Conservation (phyloP, 768 basidiomycete genomes). For the Trametes sanguinea region DNA sequence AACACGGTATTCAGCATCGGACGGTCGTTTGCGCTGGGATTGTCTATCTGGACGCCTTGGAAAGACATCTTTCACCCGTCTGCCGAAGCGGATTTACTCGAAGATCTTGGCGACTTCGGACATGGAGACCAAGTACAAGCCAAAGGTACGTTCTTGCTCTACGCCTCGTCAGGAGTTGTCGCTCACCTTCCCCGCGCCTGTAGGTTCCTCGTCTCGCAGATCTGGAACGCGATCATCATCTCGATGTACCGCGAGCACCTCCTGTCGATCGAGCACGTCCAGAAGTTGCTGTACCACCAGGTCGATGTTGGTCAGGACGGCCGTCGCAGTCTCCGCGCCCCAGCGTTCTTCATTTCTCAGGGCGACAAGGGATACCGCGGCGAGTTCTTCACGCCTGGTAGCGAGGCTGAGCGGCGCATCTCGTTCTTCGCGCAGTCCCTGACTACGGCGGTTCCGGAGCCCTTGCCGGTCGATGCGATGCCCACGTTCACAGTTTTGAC, state of each 20-base stretch:
- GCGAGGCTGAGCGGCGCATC: constrained; percentile 95
- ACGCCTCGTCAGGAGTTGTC: background rate
- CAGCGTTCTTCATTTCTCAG: constrained; percentile 98
- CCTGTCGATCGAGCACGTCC: constrained; percentile 98
- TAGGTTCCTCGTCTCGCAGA: constrained; percentile 96
- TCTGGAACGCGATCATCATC: constrained; percentile 99
- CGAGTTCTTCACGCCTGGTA: constrained; percentile 92
- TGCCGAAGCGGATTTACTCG: constrained; percentile 96
- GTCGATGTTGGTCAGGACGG: constrained; percentile 83
- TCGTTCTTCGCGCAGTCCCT: constrained; percentile 99
- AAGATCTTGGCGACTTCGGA: constrained; percentile 92
- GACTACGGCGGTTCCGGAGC: constrained; percentile 91
- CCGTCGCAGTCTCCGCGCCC: constrained; percentile 89
- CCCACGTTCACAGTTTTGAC: constrained; percentile 98
- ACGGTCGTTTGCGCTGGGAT: constrained; percentile 84
- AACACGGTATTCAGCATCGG: constrained; percentile 92
- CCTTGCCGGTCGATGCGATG: constrained; percentile 98
- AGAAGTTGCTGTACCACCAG: constrained; percentile 97
- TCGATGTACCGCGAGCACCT: constrained; percentile 99
- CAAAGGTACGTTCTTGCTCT: constrained; percentile 67
- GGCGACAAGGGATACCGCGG: constrained; percentile 81
- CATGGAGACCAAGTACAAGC: constrained; percentile 99
- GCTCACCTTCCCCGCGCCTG: background rate
- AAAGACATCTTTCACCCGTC: constrained; percentile 92
- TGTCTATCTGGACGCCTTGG: constrained; percentile 99